Evolutionary conservation across 208 protist species (phyloP), one percentile per base, ranked within the genome.

Genomic region (Trypanosoma lewisi): DNA sequence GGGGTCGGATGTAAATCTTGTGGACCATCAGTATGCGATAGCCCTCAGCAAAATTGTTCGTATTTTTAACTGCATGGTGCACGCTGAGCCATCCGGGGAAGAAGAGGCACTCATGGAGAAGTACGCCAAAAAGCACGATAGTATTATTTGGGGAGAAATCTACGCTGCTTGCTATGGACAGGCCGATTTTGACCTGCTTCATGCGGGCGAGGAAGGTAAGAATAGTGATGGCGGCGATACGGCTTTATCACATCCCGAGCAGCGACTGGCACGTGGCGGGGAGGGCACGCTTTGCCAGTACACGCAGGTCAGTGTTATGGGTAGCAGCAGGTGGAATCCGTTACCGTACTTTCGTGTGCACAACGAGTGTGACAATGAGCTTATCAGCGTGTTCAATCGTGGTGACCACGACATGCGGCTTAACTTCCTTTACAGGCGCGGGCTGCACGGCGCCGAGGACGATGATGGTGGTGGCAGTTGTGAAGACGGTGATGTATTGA

Each of bases 61-160:
- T 8, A 58, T 88, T 9, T 87, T 88, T 47, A 88, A 86, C 63
- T 82, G 77, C 60, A 88, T 85, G 77, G 67, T 67, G 17, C 79
- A 87, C 41, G 77, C 83, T 1, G 77, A 85, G 36, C 59, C 74
- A 3, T 77, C 53, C 4, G 77, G 79, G 19, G 83, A 90, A 52
- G 80, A 78, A 37, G 69, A 71, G 34, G 50, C 83, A 8, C 73
- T 90, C 6, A 76, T 82, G 28, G 83, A 82, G 51, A 62, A 55
- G 23, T 76, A 69, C n/a, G 77, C 77, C 16, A 48, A 57, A 17
- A 63, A 75, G 55, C 61, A 82, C 19, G 70, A 82, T 56, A 75
- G 73, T 49, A 68, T 77, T 7, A 53, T 85, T 42, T 88, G 75
- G 74, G 78, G 63, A 44, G 81, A 91, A 56, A 80, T 88, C 16